Evolutionary conservation across 768 basidiomycete genomes (phyloP).

Genomic region (Amanita exitialis): DNA sequence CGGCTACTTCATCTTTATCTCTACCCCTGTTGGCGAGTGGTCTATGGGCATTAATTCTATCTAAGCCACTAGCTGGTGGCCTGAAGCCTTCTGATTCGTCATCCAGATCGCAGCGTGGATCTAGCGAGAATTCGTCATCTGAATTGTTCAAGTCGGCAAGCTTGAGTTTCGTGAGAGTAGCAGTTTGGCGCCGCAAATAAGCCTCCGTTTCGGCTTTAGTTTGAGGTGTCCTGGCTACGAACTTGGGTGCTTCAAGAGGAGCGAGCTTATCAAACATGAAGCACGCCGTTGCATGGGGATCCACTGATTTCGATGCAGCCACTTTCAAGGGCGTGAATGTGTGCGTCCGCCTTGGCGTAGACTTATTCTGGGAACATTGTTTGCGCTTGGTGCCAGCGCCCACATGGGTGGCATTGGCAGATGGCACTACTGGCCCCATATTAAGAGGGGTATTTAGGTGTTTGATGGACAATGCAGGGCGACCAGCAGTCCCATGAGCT

Average conservation of each 20-base stretch:
- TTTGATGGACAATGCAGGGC: conserved; percentile 30
- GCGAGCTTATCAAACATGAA: conserved; percentile 40
- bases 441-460: conserved; percentile 19
- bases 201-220: conserved; percentile 46
- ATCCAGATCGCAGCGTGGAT: conserved; percentile 42
- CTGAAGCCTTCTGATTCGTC: conserved; percentile 20
- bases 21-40: conserved; percentile 23
- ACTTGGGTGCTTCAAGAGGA: conserved; percentile 43
- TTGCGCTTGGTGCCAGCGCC: conserved; percentile 60
- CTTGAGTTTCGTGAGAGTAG: conserved; percentile 51
- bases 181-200: conserved; percentile 42
- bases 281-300: conserved; percentile 26
- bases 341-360: conserved; percentile 47
- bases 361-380: conserved; percentile 32
- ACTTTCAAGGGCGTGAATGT: conserved; percentile 40
- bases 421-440: conserved; percentile 12
- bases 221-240: conserved; percentile 37
- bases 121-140: conserved; percentile 37
- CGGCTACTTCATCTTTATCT: conserved; percentile 46
- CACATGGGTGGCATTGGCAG: conserved; percentile 17
- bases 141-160: conserved; percentile 45
- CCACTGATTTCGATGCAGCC: conserved; percentile 21
- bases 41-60: conserved; percentile 6
- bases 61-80: conserved; percentile 12
- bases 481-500: conserved; percentile 25